Conservation (phyloP, 352 stramenopile genomes). For the Elongisporangium prolatum region DNA sequence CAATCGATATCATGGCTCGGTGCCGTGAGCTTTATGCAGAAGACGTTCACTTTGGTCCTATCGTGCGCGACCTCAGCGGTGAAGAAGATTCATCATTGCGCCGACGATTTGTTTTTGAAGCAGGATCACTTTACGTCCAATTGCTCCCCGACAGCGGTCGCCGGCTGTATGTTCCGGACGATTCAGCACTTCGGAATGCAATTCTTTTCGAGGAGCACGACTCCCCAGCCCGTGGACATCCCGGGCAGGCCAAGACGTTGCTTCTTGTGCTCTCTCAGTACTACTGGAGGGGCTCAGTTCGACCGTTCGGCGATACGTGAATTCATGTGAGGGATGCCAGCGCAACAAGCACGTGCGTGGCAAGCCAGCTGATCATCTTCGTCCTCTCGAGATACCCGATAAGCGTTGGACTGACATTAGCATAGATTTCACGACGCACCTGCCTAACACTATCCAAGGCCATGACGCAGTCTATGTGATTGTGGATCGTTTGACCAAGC, state of each 20-base stretch:
- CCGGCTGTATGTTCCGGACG: conserved; percentile 7
- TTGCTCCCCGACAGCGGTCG: conserved; percentile 1
- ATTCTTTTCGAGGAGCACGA: conserved; percentile 11
- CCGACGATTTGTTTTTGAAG: too few species aligned
- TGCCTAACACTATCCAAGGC: too few species aligned
- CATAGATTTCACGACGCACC: too few species aligned
- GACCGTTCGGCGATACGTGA: conserved; percentile 7
- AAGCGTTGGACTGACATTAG: conserved; percentile 10
- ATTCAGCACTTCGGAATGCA: conserved; percentile 3
- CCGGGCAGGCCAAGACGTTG: conserved; percentile 8
- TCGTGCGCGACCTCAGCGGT: background rate
- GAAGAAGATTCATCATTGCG: conserved; percentile 1
- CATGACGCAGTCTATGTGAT: too few species aligned
- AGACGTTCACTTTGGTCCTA: background rate
- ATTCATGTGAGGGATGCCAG: conserved; percentile 13
- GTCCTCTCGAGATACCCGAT: conserved; percentile 4
- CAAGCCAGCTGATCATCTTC: conserved; percentile 1
- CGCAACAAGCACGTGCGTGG: conserved; percentile 6
- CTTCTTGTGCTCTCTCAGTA: conserved; percentile 5
- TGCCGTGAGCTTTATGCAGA: background rate
- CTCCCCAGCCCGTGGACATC: conserved; percentile 2
- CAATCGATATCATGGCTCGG: too few species aligned
- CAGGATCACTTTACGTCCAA: conserved; percentile 9
- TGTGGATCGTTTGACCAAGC: too few species aligned
- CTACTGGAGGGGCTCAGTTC: conserved; percentile 6